A percentile compares a stretch with the other conserved stretches of the same genome.
These are phyloP conservation scores for Rhizoclosmatium sp. DNA, from an alignment of 192 early-diverging fungal species.

Conservation along the genomic window DNA sequence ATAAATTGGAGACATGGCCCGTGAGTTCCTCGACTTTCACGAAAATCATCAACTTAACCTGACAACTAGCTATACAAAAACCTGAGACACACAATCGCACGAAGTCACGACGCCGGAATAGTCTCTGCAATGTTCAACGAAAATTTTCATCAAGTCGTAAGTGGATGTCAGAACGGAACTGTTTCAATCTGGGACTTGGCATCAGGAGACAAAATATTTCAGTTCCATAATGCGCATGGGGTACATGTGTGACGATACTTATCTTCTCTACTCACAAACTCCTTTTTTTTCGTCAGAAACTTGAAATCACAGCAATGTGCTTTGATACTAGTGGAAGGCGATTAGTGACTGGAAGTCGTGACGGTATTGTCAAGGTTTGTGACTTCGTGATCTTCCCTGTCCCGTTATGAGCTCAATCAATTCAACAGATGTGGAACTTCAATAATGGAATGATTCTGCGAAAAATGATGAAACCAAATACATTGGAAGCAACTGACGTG, in stretches of 20 bases:
- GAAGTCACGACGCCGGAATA: slow-evolving; percentile 59
- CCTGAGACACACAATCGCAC: slow-evolving; percentile 43
- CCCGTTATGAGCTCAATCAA: not conserved
- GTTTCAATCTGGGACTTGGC: slow-evolving; percentile 66
- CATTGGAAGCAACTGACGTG: slow-evolving; percentile 61
- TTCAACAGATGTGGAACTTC: slow-evolving; percentile 71
- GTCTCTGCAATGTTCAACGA: slow-evolving; percentile 67
- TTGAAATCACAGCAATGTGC: slow-evolving; percentile 71
- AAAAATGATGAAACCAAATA: slow-evolving; percentile 58
- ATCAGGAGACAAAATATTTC: slow-evolving; percentile 64
- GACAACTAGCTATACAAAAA: slow-evolving; percentile 54
- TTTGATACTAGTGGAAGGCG: slow-evolving; percentile 64
- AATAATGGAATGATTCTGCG: slow-evolving; percentile 71
- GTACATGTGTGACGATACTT: slow-evolving; percentile 31
- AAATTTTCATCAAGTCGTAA: slow-evolving; percentile 70
- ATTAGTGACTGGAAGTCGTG: slow-evolving; percentile 66
- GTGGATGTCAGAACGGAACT: slow-evolving; percentile 57
- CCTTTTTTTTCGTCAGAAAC: slow-evolving; percentile 44
- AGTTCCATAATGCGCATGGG: slow-evolving; percentile 68
- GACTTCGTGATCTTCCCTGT: not conserved
- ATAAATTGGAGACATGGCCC: slow-evolving; percentile 62
- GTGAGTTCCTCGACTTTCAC: slow-evolving; percentile 25
- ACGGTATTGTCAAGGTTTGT: slow-evolving; percentile 60
- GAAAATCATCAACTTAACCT: not conserved
- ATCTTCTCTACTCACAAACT: not conserved